Percentiles rank a stretch among this genome's conserved stretches.
phyloP scores from a whole-genome alignment of 108 stramenopile species.

The Nitzschia sp. region DNA sequence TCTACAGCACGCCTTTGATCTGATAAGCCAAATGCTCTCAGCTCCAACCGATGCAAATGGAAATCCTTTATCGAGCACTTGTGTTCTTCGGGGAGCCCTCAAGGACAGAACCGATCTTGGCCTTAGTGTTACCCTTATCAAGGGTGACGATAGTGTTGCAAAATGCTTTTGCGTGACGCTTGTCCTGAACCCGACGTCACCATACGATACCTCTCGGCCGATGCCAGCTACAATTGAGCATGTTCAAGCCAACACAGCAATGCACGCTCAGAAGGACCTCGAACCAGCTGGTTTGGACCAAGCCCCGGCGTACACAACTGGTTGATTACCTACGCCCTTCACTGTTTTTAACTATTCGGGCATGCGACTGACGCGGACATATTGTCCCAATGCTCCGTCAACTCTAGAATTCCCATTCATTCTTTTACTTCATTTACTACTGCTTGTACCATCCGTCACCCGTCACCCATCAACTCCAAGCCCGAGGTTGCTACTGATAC shows the following conservation, averaged over 20 bases:
- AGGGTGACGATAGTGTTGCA: slow-evolving; percentile 72
- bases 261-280: not conserved
- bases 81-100: slow-evolving; percentile 47
- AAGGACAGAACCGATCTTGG: slow-evolving; percentile 71
- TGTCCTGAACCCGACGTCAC: slow-evolving; percentile 65
- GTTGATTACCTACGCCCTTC: slow-evolving; percentile 3
- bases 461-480: too few relatives aligned
- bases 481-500: too few relatives aligned
- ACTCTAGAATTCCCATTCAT: too few relatives aligned
- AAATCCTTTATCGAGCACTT: slow-evolving; percentile 28
- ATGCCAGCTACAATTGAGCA: slow-evolving; percentile 53
- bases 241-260: not conserved
- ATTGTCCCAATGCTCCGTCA: too few relatives aligned
- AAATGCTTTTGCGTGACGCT: slow-evolving; percentile 85
- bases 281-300: not conserved
- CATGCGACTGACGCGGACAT: too few relatives aligned
- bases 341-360: too few relatives aligned
- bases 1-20: slow-evolving; percentile 81
- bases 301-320: slow-evolving; percentile 14
- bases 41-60: slow-evolving; percentile 48
- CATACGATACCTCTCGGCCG: slow-evolving; percentile 51
- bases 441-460: too few relatives aligned
- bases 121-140: slow-evolving; percentile 67
- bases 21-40: slow-evolving; percentile 85
- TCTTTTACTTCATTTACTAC: too few relatives aligned